phyloP scores from a whole-genome alignment of 306 rosid species.

The Hippophae rhamnoides region DNA sequence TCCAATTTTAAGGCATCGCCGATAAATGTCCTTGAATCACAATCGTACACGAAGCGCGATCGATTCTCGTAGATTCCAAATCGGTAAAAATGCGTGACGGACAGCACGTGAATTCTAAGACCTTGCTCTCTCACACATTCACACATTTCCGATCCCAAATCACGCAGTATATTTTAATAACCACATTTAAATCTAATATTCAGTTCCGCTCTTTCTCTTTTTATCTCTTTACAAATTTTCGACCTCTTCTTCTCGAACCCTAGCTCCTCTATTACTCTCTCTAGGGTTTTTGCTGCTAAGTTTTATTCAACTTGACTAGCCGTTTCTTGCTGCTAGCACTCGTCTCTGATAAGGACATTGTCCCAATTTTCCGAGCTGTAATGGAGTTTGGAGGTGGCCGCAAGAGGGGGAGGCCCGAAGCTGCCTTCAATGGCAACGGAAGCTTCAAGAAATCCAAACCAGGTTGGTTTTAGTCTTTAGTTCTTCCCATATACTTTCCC shows the following conservation, averaged over 20 bases:
- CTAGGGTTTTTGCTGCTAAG: not conserved
- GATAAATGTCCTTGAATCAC: no score
- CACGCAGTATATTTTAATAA: not conserved
- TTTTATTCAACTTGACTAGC: not conserved
- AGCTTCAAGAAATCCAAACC: conserved; percentile 51
- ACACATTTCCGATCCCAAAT: no score
- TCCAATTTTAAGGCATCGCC: no score
- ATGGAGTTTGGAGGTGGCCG: conserved; percentile 54
- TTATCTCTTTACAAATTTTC: not conserved
- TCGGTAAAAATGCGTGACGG: no score
- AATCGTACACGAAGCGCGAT: no score
- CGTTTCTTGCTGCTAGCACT: not conserved
- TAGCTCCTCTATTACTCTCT: no score
- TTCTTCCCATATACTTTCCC: no score
- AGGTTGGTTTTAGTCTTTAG: conserved; percentile 17
- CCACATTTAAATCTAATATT: conserved; percentile 22
- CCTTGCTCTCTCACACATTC: no score
- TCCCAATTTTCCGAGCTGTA: not conserved
- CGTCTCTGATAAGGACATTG: not conserved
- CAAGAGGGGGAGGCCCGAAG: conserved; percentile 56
- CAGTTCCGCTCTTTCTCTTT: conserved; percentile 22
- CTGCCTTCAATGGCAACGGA: conserved; percentile 60
- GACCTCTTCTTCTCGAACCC: conserved; percentile 19
- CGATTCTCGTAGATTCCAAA: no score
- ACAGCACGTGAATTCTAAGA: no score